Evolutionary conservation across 805 yeast genomes (phyloP).

Genomic region (Cyberlindnera meyerae): DNA sequence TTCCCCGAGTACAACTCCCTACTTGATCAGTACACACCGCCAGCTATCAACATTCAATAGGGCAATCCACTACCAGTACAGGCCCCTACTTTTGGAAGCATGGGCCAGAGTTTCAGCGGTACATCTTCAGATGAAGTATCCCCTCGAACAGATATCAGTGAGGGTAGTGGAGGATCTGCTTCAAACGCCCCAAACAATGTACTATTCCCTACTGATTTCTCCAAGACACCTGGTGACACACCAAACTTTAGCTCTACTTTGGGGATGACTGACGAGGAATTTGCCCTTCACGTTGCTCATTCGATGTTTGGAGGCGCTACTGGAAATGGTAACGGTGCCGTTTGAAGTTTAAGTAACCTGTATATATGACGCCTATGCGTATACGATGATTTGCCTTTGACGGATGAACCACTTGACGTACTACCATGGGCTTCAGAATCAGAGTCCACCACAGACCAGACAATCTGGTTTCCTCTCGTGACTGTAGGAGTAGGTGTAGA

Average conservation of each 20-base stretch:
- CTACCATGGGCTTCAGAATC: too few relatives aligned
- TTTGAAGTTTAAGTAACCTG: too few relatives aligned
- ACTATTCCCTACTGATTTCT: too few relatives aligned
- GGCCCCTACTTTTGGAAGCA: slow-evolving; percentile 5
- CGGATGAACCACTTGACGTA: too few relatives aligned
- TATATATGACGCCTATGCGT: neutral
- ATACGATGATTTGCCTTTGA: too few relatives aligned
- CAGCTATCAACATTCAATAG: too few relatives aligned
- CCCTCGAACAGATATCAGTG: slow-evolving; percentile 16
- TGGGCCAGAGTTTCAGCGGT: slow-evolving; percentile 4
- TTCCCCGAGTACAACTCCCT: slow-evolving; percentile 1
- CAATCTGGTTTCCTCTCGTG: slow-evolving; percentile 61
- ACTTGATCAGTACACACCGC: neutral
- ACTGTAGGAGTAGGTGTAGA: slow-evolving; percentile 67
- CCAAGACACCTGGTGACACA: too few relatives aligned
- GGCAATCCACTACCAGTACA: neutral
- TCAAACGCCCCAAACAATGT: too few relatives aligned
- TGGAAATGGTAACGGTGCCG: too few relatives aligned
- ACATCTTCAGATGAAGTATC: slow-evolving; percentile 17
- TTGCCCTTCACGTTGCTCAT: slow-evolving; percentile 24
- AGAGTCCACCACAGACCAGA: slow-evolving; percentile 63
- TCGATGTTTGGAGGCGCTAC: slow-evolving; percentile 26
- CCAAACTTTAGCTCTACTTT: neutral
- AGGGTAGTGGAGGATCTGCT: too few relatives aligned
- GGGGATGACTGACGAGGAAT: slow-evolving; percentile 16